Conservation (phyloP, 805 yeast species). For the Metschnikowia amazonensis region DNA sequence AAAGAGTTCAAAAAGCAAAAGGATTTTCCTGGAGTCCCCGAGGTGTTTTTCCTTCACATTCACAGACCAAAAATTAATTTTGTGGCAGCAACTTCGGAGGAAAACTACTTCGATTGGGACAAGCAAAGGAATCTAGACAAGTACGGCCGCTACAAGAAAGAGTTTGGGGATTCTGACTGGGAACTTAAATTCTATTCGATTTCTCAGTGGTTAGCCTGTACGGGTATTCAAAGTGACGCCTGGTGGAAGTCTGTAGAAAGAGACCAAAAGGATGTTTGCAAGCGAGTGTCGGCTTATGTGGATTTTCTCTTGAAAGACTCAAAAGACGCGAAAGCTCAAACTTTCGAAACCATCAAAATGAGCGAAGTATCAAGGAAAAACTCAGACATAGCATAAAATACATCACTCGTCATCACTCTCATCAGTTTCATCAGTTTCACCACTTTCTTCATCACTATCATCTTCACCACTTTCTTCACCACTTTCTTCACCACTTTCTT, state of each 20-base stretch:
- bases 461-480: not conserved
- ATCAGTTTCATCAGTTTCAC: too few species aligned
- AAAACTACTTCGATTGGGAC: constrained; percentile 14
- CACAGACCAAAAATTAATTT: constrained; percentile 21
- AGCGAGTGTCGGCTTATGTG: constrained; percentile 21
- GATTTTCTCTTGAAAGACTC: constrained; percentile 22
- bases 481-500: constrained; percentile 4
- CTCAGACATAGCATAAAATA: too few species aligned
- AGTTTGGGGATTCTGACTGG: constrained; percentile 23
- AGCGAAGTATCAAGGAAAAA: not conserved
- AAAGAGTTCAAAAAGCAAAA: constrained; percentile 12
- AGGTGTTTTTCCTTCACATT: constrained; percentile 22
- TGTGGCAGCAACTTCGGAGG: constrained; percentile 6
- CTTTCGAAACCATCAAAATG: constrained; percentile 5
- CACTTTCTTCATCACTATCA: too few species aligned
- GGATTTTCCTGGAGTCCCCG: constrained; percentile 7
- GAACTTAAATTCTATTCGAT: constrained; percentile 23
- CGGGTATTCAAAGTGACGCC: constrained; percentile 18
- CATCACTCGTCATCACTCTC: constrained; percentile 11
- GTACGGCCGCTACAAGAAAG: constrained; percentile 15
- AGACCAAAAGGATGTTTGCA: constrained; percentile 20
- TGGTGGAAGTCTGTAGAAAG: constrained; percentile 21
- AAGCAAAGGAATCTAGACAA: constrained; percentile 20
- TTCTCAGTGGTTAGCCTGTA: constrained; percentile 25
- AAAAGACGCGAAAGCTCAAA: constrained; percentile 5